Base-by-base conservation (phyloP, 2,329 filamentous ascomycete species). In the Lecanoromycetidae sp. region DNA sequence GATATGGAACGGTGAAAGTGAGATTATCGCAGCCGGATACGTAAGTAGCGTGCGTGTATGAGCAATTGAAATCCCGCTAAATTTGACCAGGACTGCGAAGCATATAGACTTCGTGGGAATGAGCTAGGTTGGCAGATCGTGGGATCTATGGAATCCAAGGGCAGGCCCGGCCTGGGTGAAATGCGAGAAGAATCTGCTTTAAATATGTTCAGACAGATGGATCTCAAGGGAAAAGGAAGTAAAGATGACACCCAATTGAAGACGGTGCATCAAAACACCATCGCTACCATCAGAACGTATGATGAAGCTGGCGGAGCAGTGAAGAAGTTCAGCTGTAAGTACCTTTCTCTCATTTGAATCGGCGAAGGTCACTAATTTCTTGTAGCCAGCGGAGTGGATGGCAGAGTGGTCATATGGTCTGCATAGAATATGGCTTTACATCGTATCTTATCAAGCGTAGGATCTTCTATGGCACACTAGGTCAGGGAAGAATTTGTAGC, bases 191-290 rank as follows among this genome's bases (percentile, higher is more conserved):
- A 96, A 64, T 91, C 84, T 55, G 91, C 91, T 20, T 71, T 95
- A 63, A 94, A 96, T 67, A 94, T 96, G 87, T 98, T 98, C 71
- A 79, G 80, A 59, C 88, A 95, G 71, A 96, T 98, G 91, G 91
- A 98, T 66, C 74, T 98, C 55, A 94, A 91, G 74, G 91, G 91
- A 53, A 94, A 94, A 68, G n/a, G n/a, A n/a, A 71, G 74, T 47
- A 86, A 86, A 61, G 87, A 94, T 59, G 88, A 96, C 63, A 95
- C 88, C 3, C 85, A 94, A 69, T 74, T 98, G 57, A 91, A 87
- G 69, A 96, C 91, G 9, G 79, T 91, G 38, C 91, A 98, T 67
- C 91, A 98, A 64, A 98, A 98, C 68, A 94, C 88, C 22, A 85
- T 98, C 61, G 87, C 78, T 60, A 94, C 80, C 2, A 71, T 98